Conservation (phyloP, 1,139 yeast genomes). For the Ashbya aceris region DNA sequence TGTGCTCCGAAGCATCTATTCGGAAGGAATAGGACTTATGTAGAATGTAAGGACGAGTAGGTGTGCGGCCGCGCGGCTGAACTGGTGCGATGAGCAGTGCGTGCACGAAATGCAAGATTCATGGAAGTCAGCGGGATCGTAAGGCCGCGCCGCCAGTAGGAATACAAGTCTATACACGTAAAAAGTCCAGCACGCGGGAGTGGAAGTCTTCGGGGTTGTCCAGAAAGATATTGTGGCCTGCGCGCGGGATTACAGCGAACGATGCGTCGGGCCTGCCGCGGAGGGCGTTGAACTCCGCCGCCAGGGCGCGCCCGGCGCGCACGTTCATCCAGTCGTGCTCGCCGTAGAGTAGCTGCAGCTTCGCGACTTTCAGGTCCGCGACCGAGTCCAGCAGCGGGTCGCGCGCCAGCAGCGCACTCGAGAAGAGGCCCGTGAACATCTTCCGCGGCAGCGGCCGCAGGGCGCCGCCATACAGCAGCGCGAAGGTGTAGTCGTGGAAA, state of each 20-base stretch:
- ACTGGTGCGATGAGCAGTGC: no score
- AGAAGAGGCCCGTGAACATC: slow-evolving; percentile 46
- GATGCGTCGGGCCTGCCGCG: slow-evolving; percentile 28
- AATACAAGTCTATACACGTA: slow-evolving; percentile 13
- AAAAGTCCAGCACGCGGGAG: slow-evolving; percentile 37
- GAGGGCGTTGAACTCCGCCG: slow-evolving; percentile 33
- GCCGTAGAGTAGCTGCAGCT: slow-evolving; percentile 61
- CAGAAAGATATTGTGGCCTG: slow-evolving; percentile 74
- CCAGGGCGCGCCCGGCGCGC: slow-evolving; percentile 50
- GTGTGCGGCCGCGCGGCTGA: no score
- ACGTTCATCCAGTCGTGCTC: slow-evolving; percentile 81
- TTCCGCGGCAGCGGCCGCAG: slow-evolving; percentile 27
- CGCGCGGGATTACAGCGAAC: slow-evolving; percentile 41
- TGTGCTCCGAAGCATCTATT: no score
- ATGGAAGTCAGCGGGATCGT: no score
- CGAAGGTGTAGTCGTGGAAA: slow-evolving; percentile 20
- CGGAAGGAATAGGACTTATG: no score
- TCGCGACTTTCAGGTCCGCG: slow-evolving; percentile 35
- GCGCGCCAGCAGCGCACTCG: slow-evolving; percentile 45
- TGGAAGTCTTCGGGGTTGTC: slow-evolving; percentile 65
- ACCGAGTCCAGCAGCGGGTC: slow-evolving; percentile 67
- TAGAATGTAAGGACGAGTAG: no score
- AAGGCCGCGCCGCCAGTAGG: no score
- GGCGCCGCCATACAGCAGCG: slow-evolving; percentile 17
- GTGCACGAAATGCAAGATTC: no score